Percentiles rank a stretch among this genome's conserved stretches.
Conservation (phyloP, 1,284 basidiomycete species). For the Puccinia coronata region DNA sequence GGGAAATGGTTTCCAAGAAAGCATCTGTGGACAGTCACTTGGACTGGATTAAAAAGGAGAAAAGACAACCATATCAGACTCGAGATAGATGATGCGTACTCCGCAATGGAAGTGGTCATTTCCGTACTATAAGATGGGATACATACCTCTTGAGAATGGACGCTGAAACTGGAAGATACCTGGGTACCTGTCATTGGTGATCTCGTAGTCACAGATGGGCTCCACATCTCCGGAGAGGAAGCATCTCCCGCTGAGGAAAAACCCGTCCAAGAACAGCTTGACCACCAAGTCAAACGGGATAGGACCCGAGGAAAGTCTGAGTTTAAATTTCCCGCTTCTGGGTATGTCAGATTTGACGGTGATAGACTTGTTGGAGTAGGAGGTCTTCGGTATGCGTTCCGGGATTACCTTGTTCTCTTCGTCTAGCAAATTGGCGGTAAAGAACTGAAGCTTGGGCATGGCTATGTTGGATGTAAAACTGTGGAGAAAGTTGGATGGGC, state of each 20-base stretch:
- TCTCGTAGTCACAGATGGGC: slow-evolving; percentile 39
- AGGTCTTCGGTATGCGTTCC: neutral
- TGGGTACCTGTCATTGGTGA: neutral
- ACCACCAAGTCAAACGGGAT: slow-evolving; percentile 43
- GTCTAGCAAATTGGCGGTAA: slow-evolving; percentile 22
- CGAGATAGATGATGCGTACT: neutral
- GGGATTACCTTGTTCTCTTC: slow-evolving; percentile 11
- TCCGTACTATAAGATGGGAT: neutral
- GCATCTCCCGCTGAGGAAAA: slow-evolving; percentile 38
- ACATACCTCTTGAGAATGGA: slow-evolving; percentile 6
- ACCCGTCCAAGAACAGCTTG: slow-evolving; percentile 27
- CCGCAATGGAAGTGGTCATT: neutral
- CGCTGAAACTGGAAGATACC: neutral
- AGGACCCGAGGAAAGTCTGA: slow-evolving; percentile 34
- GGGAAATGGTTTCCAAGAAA: slow-evolving; percentile 20
- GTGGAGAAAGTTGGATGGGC: neutral
- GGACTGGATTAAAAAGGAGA: slow-evolving; percentile 2
- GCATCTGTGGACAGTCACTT: slow-evolving; percentile 45
- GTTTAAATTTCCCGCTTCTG: slow-evolving; percentile 3
- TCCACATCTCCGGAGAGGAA: slow-evolving; percentile 30
- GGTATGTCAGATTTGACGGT: slow-evolving; percentile 5
- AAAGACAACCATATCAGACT: neutral
- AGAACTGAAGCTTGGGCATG: slow-evolving; percentile 43
- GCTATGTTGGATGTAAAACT: neutral
- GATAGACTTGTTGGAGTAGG: slow-evolving; percentile 17